These are phyloP conservation scores for Talaromyces pinophilus DNA, from an alignment of 2,329 filamentous ascomycete species.

Conservation along the genomic window DNA sequence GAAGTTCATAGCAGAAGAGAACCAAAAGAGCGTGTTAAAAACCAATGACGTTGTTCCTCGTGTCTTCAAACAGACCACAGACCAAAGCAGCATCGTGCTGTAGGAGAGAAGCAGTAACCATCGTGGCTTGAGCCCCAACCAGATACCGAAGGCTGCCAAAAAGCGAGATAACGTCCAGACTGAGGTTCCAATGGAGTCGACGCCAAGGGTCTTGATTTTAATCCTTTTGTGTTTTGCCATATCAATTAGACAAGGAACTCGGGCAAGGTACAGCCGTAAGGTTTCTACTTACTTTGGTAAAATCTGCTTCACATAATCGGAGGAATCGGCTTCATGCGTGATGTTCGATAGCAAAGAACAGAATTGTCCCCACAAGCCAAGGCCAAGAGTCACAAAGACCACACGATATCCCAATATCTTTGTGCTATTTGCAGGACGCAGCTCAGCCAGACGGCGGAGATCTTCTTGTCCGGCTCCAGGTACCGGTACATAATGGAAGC, in stretches of 20 bases:
- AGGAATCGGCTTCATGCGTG: neutral
- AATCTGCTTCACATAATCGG: neutral
- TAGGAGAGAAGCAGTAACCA: too few relatives aligned
- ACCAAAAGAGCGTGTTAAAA: neutral
- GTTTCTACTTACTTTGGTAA: neutral
- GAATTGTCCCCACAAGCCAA: neutral
- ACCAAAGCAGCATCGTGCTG: too few relatives aligned
- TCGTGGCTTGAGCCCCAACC: too few relatives aligned
- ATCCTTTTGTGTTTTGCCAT: neutral
- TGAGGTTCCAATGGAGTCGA: neutral
- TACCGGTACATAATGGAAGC: neutral
- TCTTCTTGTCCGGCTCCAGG: neutral
- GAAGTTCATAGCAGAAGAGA: neutral
- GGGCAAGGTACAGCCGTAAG: neutral
- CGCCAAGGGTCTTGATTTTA: neutral
- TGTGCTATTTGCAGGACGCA: neutral
- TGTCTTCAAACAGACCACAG: too few relatives aligned
- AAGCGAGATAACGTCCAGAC: neutral
- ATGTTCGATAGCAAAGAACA: neutral
- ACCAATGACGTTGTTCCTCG: too few relatives aligned
- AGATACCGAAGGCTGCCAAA: too few relatives aligned
- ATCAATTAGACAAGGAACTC: neutral
- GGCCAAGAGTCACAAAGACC: neutral
- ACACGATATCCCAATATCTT: neutral
- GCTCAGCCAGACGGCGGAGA: neutral